Evolutionary conservation across 331 rosid genomes (phyloP), one percentile per base, ranked within the genome.

Genomic region (Quercus tomentella): DNA sequence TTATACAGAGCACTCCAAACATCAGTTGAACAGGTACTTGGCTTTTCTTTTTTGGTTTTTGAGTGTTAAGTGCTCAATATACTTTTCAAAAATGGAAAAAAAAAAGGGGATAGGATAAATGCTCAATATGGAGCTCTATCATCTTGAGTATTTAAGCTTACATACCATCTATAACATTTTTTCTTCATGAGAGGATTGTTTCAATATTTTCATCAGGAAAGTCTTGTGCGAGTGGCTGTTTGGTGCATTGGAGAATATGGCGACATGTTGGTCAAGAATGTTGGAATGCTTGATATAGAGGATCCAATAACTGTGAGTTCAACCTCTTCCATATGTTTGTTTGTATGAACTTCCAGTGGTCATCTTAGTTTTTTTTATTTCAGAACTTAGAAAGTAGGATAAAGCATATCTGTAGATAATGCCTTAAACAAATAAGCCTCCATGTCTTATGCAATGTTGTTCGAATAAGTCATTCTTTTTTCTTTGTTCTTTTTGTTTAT

Each of bases 181-280:
- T 67, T 67, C 45, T 33, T 45, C 57, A 45, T 65, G 26, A 26
- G 52, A 30, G 28, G 65, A 52, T 67, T 63, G 41, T 75, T 78
- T 78, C 72, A 52, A 74, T 82, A 63, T 82, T 49, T 82, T 84
- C 67, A 75, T 68, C 94, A 96, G 99, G 98, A 93, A 89, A 84
- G 87, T 84, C 97, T 96, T 63, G 97, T 96, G 85, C 98, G 94
- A 83, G 98, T 96, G 85, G 91, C 98, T 76, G 96, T 96, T 81
- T 96, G 99, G 99, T 96, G 99, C 85, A 87, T 93, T 75, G 99
- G 99, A 76, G 99, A 96, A 88, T 93, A 91, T 71, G 97, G 98
- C 72, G 99, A 96, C 86, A 45, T 96, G 91, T 68, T 96, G 86
- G 92, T 96, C 56, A 90, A 96, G 75, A 92, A 87, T 75, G 84